Evolutionary conservation across 2,329 filamentous ascomycete genomes (phyloP).

Genomic region (Cryphonectria naterciae): DNA sequence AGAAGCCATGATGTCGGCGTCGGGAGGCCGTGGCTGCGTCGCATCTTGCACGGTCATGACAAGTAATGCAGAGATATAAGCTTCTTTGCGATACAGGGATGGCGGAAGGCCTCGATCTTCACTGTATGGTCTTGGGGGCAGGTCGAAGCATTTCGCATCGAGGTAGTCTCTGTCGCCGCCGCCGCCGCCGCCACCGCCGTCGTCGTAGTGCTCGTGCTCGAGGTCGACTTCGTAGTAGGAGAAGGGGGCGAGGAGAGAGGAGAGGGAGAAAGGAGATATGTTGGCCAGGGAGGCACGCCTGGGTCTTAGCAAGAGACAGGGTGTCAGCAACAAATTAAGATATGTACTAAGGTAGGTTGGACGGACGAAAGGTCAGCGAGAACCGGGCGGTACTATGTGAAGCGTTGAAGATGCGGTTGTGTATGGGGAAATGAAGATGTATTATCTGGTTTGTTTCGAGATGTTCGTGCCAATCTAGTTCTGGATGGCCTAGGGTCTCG

Average conservation of each 20-base stretch:
- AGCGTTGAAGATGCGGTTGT: neutral
- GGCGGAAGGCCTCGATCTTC: constrained; percentile 16
- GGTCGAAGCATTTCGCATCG: constrained; percentile 26
- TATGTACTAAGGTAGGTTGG: neutral
- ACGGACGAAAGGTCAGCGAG: neutral
- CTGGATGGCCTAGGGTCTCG: neutral
- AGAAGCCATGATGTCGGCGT: constrained; percentile 26
- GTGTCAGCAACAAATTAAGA: constrained; percentile 2
- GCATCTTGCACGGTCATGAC: constrained; percentile 30
- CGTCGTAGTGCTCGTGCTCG: constrained; percentile 3
- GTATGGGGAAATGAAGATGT: constrained; percentile 17
- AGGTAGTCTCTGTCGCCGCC: constrained; percentile 16
- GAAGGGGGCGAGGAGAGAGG: neutral
- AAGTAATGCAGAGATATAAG: constrained; percentile 14
- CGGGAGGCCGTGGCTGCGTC: constrained; percentile 16
- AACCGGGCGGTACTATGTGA: neutral
- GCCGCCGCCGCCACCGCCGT: constrained; percentile 9
- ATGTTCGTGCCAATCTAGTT: constrained; percentile 15
- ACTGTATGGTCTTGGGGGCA: constrained; percentile 14
- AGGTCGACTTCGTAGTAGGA: neutral
- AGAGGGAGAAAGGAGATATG: neutral
- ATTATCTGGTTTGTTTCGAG: constrained; percentile 16
- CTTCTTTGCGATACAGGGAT: constrained; percentile 23
- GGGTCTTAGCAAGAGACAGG: neutral
- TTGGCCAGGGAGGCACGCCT: constrained; percentile 4